Conservation (phyloP, 2,329 filamentous ascomycete species). For the Cordyceps javanica region DNA sequence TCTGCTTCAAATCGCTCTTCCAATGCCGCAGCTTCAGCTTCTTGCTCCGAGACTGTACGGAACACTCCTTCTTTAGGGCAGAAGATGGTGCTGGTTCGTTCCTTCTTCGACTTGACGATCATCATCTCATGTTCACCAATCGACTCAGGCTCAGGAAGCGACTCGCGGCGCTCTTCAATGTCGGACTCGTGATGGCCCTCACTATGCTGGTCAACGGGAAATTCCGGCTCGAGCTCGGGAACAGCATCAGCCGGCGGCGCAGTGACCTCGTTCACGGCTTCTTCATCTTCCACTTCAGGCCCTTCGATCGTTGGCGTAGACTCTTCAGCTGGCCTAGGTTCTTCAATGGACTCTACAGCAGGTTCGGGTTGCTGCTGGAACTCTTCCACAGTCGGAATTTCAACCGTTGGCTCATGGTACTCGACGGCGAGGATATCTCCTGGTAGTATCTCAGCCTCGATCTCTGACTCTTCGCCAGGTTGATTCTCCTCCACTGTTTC, state of each 20-base stretch:
- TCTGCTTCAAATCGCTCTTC: constrained; percentile 25
- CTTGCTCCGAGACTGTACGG: constrained; percentile 51
- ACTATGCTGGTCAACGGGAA: background rate
- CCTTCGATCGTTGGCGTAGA: background rate
- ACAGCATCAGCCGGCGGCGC: constrained; percentile 13
- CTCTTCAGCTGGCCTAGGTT: background rate
- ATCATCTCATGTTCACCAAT: constrained; percentile 11
- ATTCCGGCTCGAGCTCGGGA: constrained; percentile 15
- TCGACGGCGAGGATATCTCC: constrained; percentile 2
- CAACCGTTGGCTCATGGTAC: constrained; percentile 1
- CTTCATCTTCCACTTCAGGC: background rate
- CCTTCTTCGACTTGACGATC: constrained; percentile 28
- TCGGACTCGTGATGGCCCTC: background rate
- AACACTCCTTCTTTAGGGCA: constrained; percentile 59
- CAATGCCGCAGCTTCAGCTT: constrained; percentile 43
- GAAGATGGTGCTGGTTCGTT: constrained; percentile 48
- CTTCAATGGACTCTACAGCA: background rate
- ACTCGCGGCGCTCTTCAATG: constrained; percentile 15
- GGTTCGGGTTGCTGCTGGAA: constrained; percentile 12
- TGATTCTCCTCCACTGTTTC: background rate
- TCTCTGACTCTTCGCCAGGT: constrained; percentile 28
- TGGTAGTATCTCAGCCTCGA: constrained; percentile 25
- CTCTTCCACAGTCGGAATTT: constrained; percentile 16
- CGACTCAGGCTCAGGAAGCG: constrained; percentile 9
- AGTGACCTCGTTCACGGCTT: background rate